A percentile compares a stretch with the other conserved stretches of the same genome.
Conservation (phyloP, 108 stramenopile genomes). For the Licmophora abbreviata region DNA sequence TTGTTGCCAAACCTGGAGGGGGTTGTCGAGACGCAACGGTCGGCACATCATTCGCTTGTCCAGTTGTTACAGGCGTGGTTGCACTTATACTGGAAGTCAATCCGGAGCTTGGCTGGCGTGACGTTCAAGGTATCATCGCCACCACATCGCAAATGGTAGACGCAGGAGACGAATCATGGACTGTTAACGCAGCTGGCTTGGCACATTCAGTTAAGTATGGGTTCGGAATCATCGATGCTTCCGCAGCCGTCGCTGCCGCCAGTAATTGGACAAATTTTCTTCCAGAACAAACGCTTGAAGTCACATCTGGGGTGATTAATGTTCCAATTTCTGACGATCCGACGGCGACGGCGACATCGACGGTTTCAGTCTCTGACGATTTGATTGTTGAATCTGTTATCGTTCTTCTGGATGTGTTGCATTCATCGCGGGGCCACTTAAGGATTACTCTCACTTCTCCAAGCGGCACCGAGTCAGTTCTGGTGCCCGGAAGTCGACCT, state of each 20-base stretch:
- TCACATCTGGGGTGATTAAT: constrained; percentile 8
- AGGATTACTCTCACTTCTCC: constrained; percentile 24
- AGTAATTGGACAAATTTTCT: constrained; percentile 13
- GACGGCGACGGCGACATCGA: neutral
- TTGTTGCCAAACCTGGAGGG: constrained; percentile 18
- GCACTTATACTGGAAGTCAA: constrained; percentile 38
- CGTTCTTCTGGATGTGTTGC: constrained; percentile 20
- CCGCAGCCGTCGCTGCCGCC: constrained; percentile 21
- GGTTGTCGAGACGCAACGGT: constrained; percentile 7
- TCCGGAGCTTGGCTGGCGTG: constrained; percentile 34
- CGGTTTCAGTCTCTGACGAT: neutral
- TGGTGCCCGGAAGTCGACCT: constrained; percentile 19
- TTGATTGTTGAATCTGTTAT: constrained; percentile 27
- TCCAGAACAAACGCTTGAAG: constrained; percentile 12
- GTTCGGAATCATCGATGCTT: constrained; percentile 42
- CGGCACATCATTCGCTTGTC: constrained; percentile 35
- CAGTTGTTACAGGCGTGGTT: constrained; percentile 32
- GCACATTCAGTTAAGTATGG: constrained; percentile 35
- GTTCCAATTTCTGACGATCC: constrained; percentile 11
- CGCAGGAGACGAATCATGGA: constrained; percentile 6
- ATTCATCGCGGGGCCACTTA: constrained; percentile 28
- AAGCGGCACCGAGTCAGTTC: constrained; percentile 18
- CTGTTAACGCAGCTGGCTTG: constrained; percentile 24
- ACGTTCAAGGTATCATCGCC: constrained; percentile 45
- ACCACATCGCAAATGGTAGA: constrained; percentile 12